Conservation (phyloP, 805 yeast genomes). For the Wickerhamiella galacta region DNA sequence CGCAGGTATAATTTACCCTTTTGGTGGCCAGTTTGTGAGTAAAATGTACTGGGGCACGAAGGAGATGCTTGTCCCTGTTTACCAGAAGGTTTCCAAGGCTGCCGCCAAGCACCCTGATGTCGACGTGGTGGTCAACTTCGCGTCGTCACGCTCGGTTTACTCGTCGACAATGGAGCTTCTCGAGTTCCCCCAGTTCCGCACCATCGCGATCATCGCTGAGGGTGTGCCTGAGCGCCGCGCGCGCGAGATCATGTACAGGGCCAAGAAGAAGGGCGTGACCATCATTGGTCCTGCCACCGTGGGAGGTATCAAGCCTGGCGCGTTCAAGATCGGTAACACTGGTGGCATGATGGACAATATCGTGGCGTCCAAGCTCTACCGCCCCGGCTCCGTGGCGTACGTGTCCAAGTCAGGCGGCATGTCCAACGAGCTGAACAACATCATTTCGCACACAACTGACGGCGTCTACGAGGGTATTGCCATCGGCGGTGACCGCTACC, state of each 20-base stretch:
- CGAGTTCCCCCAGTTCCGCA: constrained; percentile 29
- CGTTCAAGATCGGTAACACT: constrained; percentile 33
- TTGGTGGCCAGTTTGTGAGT: constrained; percentile 30
- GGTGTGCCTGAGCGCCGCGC: constrained; percentile 35
- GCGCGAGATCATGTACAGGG: constrained; percentile 29
- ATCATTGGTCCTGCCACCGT: constrained; percentile 34
- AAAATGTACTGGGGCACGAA: constrained; percentile 35
- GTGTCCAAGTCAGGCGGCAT: constrained; percentile 34
- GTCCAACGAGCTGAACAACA: constrained; percentile 33
- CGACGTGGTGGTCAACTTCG: constrained; percentile 32
- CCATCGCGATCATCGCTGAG: constrained; percentile 33
- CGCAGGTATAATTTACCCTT: constrained; percentile 32
- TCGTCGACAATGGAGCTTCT: constrained; percentile 31
- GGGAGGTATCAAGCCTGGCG: constrained; percentile 34
- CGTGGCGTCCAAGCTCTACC: constrained; percentile 31
- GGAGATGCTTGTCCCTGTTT: constrained; percentile 30
- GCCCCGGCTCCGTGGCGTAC: constrained; percentile 32
- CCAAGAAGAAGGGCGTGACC: constrained; percentile 29
- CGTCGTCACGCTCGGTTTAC: constrained; percentile 31
- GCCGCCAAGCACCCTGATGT: constrained; percentile 30
- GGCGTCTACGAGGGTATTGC: constrained; percentile 44
- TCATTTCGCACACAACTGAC: constrained; percentile 28
- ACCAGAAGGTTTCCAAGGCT: constrained; percentile 28
- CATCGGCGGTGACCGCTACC: constrained; percentile 61
- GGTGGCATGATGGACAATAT: constrained; percentile 37